A percentile compares a stretch with the other conserved stretches of the same genome.
Conservation (phyloP, 1,284 basidiomycete genomes). For the Cryptococcus jaspeensis region DNA sequence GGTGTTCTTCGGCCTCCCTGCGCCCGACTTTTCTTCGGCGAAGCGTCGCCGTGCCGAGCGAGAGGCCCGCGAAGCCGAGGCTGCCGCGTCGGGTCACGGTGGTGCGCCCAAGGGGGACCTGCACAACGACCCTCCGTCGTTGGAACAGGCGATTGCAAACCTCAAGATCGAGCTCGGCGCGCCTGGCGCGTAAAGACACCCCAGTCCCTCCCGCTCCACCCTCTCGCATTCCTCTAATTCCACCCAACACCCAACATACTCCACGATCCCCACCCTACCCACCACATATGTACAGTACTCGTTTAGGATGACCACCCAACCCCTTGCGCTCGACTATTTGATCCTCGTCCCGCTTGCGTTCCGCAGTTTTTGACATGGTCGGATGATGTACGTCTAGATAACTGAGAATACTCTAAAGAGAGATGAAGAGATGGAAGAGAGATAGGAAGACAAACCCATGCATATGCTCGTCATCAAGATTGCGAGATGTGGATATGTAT, state of each 20-base stretch:
- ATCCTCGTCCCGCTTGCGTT: too few relatives aligned
- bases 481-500: too few relatives aligned
- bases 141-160: constrained; percentile 37
- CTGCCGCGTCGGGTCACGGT: constrained; percentile 48
- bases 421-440: neutral
- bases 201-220: too few relatives aligned
- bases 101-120: constrained; percentile 32
- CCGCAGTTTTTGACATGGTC: too few relatives aligned
- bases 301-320: neutral
- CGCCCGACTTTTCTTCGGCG: constrained; percentile 58
- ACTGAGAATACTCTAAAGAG: too few relatives aligned
- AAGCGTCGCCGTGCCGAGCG: constrained; percentile 50
- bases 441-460: neutral
- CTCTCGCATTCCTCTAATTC: too few relatives aligned
- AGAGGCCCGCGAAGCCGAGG: constrained; percentile 58
- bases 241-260: neutral
- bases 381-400: too few relatives aligned
- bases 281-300: neutral
- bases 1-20: constrained; percentile 48
- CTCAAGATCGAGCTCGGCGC: constrained; percentile 26
- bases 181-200: constrained; percentile 1
- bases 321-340: too few relatives aligned
- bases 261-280: neutral
- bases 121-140: constrained; percentile 36
- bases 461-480: too few relatives aligned